A percentile compares a stretch with the other conserved stretches of the same genome.
phyloP scores from a whole-genome alignment of 176 grass and related monocot genomes.

The Saccharum spontaneum region DNA sequence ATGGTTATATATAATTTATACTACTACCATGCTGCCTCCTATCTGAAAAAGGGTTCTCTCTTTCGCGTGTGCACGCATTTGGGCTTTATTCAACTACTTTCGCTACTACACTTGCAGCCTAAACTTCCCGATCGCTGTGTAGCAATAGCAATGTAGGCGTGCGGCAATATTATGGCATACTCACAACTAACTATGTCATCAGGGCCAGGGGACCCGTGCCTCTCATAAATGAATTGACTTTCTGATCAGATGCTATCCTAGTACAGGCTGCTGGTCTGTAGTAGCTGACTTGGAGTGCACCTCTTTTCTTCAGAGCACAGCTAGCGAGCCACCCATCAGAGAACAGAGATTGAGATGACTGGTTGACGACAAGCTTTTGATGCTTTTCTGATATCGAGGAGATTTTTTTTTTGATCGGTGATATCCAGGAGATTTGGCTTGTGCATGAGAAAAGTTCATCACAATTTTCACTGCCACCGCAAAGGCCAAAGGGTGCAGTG shows the following conservation, averaged over 20 bases:
- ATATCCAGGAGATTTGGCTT: background rate
- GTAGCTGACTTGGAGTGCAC: slow-evolving; percentile 14
- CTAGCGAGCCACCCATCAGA: background rate
- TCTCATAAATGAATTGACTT: slow-evolving; percentile 20
- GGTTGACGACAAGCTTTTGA: background rate
- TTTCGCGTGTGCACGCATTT: background rate
- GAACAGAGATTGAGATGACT: background rate
- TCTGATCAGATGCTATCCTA: background rate
- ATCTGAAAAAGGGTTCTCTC: background rate
- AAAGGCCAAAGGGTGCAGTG: background rate
- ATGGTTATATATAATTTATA: slow-evolving; percentile 34
- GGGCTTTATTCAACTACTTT: background rate
- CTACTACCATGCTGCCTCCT: slow-evolving; percentile 4
- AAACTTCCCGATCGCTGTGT: background rate
- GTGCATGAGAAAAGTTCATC: background rate
- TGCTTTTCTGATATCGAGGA: background rate
- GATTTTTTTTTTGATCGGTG: background rate
- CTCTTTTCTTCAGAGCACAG: slow-evolving; percentile 18
- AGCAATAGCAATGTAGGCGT: background rate
- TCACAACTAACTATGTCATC: background rate
- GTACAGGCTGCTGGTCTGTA: background rate
- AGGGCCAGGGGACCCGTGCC: background rate
- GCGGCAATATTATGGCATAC: background rate
- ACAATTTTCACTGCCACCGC: background rate
- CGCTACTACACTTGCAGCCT: background rate